Percentiles rank a stretch among this genome's conserved stretches.
These are phyloP conservation scores for Rubia tinctorum DNA, from an alignment of 305 asterid species.

Conservation along the genomic window DNA sequence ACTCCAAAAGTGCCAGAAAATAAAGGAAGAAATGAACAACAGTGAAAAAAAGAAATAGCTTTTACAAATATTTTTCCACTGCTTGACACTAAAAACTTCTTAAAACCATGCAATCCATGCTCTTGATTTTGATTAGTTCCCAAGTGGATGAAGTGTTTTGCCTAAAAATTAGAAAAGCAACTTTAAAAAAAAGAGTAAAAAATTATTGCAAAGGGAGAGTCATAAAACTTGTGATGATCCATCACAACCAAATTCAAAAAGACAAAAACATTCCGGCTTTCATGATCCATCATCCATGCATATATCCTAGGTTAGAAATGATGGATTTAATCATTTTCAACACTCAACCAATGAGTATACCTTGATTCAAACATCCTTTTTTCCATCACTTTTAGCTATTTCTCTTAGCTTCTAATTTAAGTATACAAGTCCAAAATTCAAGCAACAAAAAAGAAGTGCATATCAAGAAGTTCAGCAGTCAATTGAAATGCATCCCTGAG, in stretches of 20 bases:
- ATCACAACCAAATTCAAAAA: neutral
- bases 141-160: no score
- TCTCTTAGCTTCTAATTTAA: neutral
- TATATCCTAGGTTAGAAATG: neutral
- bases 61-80: no score
- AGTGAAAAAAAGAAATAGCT: no score
- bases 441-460: neutral
- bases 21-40: no score
- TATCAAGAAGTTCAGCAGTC: constrained; percentile 56
- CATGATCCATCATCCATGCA: neutral
- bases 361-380: neutral
- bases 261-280: neutral
- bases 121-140: no score
- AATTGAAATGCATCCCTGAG: constrained; percentile 74
- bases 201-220: neutral
- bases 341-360: neutral
- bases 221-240: constrained; percentile 8
- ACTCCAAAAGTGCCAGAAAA: no score
- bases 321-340: neutral
- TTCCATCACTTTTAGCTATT: neutral
- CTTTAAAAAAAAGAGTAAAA: neutral
- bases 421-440: neutral
- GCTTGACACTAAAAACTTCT: no score
- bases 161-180: no score
- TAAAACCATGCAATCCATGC: no score